A percentile compares a stretch with the other conserved stretches of the same genome.
These are phyloP conservation scores for Ogataea dorogensis DNA, from an alignment of 805 yeast species.

Conservation along the genomic window DNA sequence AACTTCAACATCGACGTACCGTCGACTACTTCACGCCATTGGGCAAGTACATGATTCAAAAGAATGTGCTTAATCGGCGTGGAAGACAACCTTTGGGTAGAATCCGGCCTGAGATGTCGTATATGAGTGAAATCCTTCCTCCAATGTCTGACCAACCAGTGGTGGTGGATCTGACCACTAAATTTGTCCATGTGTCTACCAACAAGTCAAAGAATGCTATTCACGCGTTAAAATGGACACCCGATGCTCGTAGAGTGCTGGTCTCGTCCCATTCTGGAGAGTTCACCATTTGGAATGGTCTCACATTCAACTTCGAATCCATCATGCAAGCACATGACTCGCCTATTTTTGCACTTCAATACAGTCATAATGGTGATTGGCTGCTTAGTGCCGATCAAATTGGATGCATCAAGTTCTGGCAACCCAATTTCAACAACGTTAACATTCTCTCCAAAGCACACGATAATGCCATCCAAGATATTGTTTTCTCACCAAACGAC, in stretches of 20 bases:
- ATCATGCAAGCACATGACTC: conserved; percentile 98
- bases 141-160: conserved; percentile 50
- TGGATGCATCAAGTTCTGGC: conserved; percentile 94
- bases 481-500: conserved; percentile 88
- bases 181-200: conserved; percentile 86
- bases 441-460: conserved; percentile 72
- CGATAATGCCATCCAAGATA: conserved; percentile 78
- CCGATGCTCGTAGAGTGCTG: conserved; percentile 86
- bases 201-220: conserved; percentile 92
- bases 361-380: conserved; percentile 94
- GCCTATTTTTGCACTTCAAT: conserved; percentile 74
- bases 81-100: conserved; percentile 41
- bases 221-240: conserved; percentile 92
- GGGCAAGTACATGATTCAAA: conserved; percentile 59
- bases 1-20: conserved; percentile 53
- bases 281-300: conserved; percentile 95
- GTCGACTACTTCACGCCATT: conserved; percentile 76
- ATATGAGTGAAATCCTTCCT: conserved; percentile 62
- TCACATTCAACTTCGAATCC: conserved; percentile 92
- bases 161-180: conserved; percentile 64
- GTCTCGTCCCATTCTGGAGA: conserved; percentile 94
- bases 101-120: conserved; percentile 68
- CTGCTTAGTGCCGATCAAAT: conserved; percentile 89
- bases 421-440: conserved; percentile 95
- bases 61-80: conserved; percentile 42